phyloP scores from a whole-genome alignment of 2,329 filamentous ascomycete genomes.

The Alternaria dauci region DNA sequence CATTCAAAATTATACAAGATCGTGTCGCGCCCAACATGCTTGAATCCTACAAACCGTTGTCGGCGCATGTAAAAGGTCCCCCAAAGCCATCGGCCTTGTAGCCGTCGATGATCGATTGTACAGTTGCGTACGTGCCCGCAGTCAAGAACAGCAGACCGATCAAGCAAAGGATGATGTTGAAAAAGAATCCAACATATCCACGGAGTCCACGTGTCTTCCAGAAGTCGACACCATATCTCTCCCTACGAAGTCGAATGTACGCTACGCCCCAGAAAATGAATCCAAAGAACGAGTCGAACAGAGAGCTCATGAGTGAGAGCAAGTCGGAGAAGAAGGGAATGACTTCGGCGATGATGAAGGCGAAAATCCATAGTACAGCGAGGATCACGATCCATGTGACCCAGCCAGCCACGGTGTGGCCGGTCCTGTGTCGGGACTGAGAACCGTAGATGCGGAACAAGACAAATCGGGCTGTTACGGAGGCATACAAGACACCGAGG shows the following conservation, averaged over 20 bases:
- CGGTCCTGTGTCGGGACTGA: conserved; percentile 78
- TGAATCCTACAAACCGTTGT: conserved; percentile 65
- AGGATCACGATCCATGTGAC: conserved; percentile 78
- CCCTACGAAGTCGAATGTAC: conserved; percentile 77
- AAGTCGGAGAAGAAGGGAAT: conserved; percentile 90
- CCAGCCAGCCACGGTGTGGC: conserved; percentile 86
- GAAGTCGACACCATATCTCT: conserved; percentile 65
- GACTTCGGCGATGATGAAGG: conserved; percentile 90
- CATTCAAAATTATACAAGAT: background rate
- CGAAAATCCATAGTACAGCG: conserved; percentile 78
- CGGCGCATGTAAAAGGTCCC: conserved; percentile 76
- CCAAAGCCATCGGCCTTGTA: conserved; percentile 72
- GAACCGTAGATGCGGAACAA: conserved; percentile 85
- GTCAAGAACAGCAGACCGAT: conserved; percentile 83
- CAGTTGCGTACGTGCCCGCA: conserved; percentile 77
- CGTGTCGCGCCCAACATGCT: background rate
- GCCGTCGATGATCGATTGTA: conserved; percentile 77
- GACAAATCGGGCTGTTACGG: conserved; percentile 86
- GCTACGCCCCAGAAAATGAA: conserved; percentile 95
- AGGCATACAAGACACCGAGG: conserved; percentile 88
- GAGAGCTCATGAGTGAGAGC: conserved; percentile 78
- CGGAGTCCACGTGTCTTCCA: conserved; percentile 63
- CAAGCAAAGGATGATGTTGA: conserved; percentile 77
- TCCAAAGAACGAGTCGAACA: conserved; percentile 92
- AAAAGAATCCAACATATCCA: conserved; percentile 62